Evolutionary conservation across 257 asterid genomes (phyloP).

Genomic region (Solanum clarkiae): DNA sequence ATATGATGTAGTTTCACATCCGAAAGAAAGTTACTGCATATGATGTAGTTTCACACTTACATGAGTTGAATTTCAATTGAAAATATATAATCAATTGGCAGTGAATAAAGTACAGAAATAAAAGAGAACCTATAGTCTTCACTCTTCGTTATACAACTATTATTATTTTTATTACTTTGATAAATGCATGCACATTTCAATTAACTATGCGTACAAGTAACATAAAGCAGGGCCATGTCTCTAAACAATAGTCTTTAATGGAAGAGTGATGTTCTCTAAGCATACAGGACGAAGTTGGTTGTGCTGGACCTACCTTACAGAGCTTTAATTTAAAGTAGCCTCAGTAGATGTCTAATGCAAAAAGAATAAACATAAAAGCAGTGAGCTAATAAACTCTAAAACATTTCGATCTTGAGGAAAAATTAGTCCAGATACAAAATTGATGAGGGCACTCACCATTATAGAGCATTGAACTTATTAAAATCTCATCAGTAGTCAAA

Average conservation of each 20-base stretch:
- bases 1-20: too few relatives aligned
- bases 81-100: background rate
- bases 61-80: background rate
- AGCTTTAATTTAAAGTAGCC: background rate
- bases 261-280: background rate
- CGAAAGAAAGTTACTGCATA: too few relatives aligned
- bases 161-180: background rate
- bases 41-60: background rate
- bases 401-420: background rate
- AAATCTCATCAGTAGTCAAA: too few relatives aligned
- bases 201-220: background rate
- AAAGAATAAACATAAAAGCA: background rate
- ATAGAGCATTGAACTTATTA: too few relatives aligned
- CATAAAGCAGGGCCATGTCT: background rate
- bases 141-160: background rate
- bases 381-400: background rate
- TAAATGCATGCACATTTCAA: background rate
- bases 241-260: too few relatives aligned
- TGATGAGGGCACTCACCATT: constrained; percentile 3
- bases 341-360: background rate
- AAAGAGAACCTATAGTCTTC: background rate
- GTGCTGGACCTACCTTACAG: background rate
- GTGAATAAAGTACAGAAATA: background rate
- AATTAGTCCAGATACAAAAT: background rate
- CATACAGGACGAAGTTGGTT: background rate